Evolutionary conservation across 2,329 filamentous ascomycete genomes (phyloP), one percentile per base, ranked within the genome.

Genomic region (Cercospora sp.): DNA sequence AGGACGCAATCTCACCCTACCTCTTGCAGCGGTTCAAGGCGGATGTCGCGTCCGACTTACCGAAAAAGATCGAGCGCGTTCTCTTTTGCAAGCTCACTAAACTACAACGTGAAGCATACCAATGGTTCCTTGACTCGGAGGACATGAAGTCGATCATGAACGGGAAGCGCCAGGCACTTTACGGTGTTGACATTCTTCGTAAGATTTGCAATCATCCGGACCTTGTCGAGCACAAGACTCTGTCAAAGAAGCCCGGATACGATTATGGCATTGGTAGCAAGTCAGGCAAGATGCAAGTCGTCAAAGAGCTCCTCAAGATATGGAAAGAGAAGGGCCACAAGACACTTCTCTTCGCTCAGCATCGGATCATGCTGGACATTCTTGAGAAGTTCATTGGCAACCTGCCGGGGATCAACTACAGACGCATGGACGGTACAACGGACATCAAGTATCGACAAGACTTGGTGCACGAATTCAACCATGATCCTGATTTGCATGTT

Each of bases 121-220:
- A 93, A 76, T 83, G 86, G 5, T 98, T 97, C 73, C 83, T 98
- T 2, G 84, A 84, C 18, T 97, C 94, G 0, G 88, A 91, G 48
- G 93, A 97, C 55, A 93, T 97, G 85, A 87, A 86, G n/a, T 89
- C 90, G 0, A 97, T 98, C 65, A 80, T 94, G 48, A 88, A 86
- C 58, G 89, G 89, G 45, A 90, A 88, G 68, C 87, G 90, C 3
- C 91, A 97, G 75, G 91, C 93, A 2, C 83, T 99, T 0, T 97
- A 90, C 74, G 95, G 94, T 7, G 93, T 99, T 70, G 94, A 97
- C 74, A 91, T 94, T 28, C 83, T 99, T 45, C 90, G 95, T 62
- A 99, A 99, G 80, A 94, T 99, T 64, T 98, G 94, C 83, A 99
- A 99, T 71, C 96, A 99, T 75, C 95, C 96, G 0, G 95, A 99